phyloP scores from a whole-genome alignment of 257 asterid genomes.

The Linderniella brevidens region DNA sequence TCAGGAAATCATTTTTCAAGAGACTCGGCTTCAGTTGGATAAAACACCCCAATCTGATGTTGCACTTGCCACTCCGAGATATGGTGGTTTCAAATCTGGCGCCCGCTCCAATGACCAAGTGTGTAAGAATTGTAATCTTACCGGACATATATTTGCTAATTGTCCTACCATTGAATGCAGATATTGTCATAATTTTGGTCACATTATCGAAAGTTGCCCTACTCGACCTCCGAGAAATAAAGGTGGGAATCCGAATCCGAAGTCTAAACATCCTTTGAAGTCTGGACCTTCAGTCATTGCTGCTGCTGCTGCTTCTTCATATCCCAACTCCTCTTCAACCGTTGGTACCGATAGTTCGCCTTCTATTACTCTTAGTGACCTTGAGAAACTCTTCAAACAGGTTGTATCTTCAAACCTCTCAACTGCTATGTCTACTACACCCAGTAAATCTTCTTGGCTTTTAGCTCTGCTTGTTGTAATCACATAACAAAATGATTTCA shows the following conservation, averaged over 20 bases:
- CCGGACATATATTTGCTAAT: conserved; percentile 2
- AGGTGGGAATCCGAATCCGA: too few species aligned
- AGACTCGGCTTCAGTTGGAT: neutral
- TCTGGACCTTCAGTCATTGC: neutral
- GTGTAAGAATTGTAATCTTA: conserved; percentile 3
- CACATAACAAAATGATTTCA: conserved; percentile 3
- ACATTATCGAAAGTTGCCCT: conserved; percentile 10
- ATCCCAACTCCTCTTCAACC: neutral
- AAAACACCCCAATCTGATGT: neutral
- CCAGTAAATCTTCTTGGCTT: conserved; percentile 7
- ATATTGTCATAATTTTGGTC: conserved; percentile 5
- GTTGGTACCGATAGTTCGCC: neutral
- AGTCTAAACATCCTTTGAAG: neutral
- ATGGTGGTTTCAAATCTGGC: neutral
- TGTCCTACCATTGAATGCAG: conserved; percentile 5
- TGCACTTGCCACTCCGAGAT: conserved; percentile 1
- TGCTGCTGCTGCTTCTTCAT: too few species aligned
- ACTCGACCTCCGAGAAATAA: conserved; percentile 2
- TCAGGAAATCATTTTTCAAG: neutral
- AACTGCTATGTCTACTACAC: conserved; percentile 4
- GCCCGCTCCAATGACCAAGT: neutral
- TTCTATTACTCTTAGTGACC: conserved; percentile 3
- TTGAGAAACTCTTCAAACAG: conserved; percentile 10
- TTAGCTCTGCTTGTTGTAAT: conserved; percentile 11
- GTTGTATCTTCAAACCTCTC: conserved; percentile 8